These are phyloP conservation scores for Alternaria longipes DNA, from an alignment of 2,329 filamentous ascomycete species.

Conservation along the genomic window DNA sequence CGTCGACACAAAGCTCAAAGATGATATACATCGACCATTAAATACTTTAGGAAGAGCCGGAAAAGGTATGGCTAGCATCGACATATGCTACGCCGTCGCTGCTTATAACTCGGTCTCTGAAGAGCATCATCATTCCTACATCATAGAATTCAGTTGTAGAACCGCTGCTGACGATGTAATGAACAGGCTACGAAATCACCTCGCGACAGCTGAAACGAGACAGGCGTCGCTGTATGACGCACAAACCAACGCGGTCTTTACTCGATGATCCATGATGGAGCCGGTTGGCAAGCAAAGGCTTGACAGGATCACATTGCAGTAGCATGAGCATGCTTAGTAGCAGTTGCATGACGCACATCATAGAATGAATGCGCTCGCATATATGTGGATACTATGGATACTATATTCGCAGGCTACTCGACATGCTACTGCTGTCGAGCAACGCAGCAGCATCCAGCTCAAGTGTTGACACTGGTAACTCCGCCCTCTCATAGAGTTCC, in stretches of 20 bases:
- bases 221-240: background rate
- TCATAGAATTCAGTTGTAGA: background rate
- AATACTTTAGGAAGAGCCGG: constrained; percentile 62
- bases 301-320: background rate
- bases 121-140: constrained; percentile 28
- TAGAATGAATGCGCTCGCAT: background rate
- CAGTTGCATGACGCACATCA: background rate
- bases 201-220: background rate
- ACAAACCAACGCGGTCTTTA: background rate
- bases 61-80: constrained; percentile 62
- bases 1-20: constrained; percentile 30
- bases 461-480: constrained; percentile 22
- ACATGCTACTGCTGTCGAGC: constrained; percentile 10
- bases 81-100: constrained; percentile 60
- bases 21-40: constrained; percentile 51
- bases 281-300: background rate
- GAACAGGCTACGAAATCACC: background rate
- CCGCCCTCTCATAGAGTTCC: constrained; percentile 4
- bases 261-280: background rate
- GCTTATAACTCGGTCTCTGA: constrained; percentile 61
- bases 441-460: constrained; percentile 30
- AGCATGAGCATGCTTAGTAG: background rate
- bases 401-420: background rate
- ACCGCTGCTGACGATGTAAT: constrained; percentile 11
- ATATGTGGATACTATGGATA: background rate